phyloP scores from a whole-genome alignment of 2,329 filamentous ascomycete genomes.

The Acrodontium crateriforme region DNA sequence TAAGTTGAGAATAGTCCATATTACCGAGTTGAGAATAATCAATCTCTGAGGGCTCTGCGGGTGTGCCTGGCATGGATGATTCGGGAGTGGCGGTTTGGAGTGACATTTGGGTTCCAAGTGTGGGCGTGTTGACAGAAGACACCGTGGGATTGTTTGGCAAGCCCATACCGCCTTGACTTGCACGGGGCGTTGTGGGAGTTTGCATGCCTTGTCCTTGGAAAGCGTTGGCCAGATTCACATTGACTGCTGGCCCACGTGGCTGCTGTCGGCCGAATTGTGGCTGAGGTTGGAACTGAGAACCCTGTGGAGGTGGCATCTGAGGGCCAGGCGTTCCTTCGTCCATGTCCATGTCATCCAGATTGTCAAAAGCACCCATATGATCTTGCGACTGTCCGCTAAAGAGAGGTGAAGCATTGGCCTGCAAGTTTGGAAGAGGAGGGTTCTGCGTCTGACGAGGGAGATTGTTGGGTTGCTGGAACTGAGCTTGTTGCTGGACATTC shows the following conservation, averaged over 20 bases:
- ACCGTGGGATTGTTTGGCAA: conserved; percentile 91
- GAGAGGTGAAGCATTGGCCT: conserved; percentile 13
- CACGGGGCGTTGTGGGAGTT: conserved; percentile 72
- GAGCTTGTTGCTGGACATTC: conserved; percentile 21
- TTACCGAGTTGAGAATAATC: conserved; percentile 26
- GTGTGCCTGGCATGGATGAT: conserved; percentile 56
- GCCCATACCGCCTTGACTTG: conserved; percentile 49
- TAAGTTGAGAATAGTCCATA: conserved; percentile 24
- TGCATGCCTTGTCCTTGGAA: conserved; percentile 58
- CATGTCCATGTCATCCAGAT: conserved; percentile 93
- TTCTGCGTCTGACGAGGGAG: conserved; percentile 5
- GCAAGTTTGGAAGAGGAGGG: conserved; percentile 1
- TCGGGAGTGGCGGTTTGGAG: conserved; percentile 48
- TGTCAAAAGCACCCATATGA: conserved; percentile 24
- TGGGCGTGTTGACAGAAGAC: conserved; percentile 92
- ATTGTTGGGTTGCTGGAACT: conserved; percentile 12
- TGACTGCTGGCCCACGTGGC: conserved; percentile 53
- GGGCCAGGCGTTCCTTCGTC: conserved; percentile 62
- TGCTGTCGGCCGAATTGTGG: conserved; percentile 42
- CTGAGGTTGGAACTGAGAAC: conserved; percentile 30
- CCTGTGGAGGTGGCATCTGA: conserved; percentile 23
- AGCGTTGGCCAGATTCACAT: conserved; percentile 64
- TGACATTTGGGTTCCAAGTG: conserved; percentile 60
- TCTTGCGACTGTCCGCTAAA: conserved; percentile 20
- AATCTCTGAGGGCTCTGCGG: conserved; percentile 48